A percentile compares a stretch with the other conserved stretches of the same genome.
phyloP scores from a whole-genome alignment of 179 eudicot genomes.

The Heliamphora ciliata region DNA sequence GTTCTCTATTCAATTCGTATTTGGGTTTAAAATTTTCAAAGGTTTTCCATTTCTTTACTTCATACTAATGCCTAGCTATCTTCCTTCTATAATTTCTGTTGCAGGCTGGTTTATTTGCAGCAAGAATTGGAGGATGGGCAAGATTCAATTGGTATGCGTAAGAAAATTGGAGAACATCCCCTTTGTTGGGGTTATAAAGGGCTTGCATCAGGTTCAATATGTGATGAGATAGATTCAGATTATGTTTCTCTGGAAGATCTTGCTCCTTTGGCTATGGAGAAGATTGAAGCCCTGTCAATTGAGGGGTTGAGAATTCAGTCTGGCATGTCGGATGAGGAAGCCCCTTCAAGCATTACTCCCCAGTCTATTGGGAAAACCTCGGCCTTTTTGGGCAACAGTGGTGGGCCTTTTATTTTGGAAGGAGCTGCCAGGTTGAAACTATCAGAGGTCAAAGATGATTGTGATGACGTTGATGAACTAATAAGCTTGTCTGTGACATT shows the following conservation, averaged over 20 bases:
- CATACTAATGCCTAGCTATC: not conserved
- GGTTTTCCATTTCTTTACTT: not conserved
- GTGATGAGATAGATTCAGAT: slow-evolving; percentile 43
- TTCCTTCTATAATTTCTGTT: slow-evolving; percentile 16
- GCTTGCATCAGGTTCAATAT: slow-evolving; percentile 27
- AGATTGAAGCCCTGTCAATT: slow-evolving; percentile 85
- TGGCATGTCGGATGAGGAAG: slow-evolving; percentile 79
- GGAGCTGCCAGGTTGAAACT: slow-evolving; percentile 89
- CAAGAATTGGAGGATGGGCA: slow-evolving; percentile 25
- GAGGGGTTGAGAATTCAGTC: slow-evolving; percentile 92
- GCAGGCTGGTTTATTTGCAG: slow-evolving; percentile 30
- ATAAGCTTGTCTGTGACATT: slow-evolving; percentile 86
- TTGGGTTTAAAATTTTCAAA: slow-evolving; percentile 1
- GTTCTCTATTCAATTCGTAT: slow-evolving; percentile 23
- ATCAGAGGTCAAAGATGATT: slow-evolving; percentile 45
- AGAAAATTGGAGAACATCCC: slow-evolving; percentile 29
- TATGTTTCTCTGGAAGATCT: slow-evolving; percentile 83
- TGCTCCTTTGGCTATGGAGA: slow-evolving; percentile 95
- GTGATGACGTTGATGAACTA: slow-evolving; percentile 56
- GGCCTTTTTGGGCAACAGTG: slow-evolving; percentile 31
- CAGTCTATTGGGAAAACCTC: slow-evolving; percentile 52
- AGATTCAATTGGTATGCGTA: slow-evolving; percentile 26
- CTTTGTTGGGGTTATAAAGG: slow-evolving; percentile 31
- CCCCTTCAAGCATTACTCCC: slow-evolving; percentile 54
- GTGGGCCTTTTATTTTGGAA: slow-evolving; percentile 59